Base-by-base conservation (phyloP, 768 basidiomycete genomes). In the Kwoniella europaea region DNA sequence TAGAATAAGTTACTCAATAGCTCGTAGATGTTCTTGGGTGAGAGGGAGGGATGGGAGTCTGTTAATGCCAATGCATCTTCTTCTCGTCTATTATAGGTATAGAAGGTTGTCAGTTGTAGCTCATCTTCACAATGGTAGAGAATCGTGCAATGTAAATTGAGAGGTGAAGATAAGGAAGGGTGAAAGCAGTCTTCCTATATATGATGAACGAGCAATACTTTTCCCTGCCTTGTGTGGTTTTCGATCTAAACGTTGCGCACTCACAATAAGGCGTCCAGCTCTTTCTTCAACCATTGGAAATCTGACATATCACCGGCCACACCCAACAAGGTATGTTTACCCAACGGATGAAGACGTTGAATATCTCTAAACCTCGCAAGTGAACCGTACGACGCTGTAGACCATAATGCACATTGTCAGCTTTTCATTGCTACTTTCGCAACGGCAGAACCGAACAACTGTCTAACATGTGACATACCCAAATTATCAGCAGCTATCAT, bases 401-500 rank as follows among this genome's bases (percentile, higher is more conserved):
- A 55, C 22, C 44, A 43, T 41, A 43, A 42, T 50, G 54, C 35
- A n/a, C 53, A 46, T 27, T 12, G 44, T 65, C 50, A 68, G 59
- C 65, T 67, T 24, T n/a, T 44, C 5, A n/a, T 15, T 0, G 27
- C n/a, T 2, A 41, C 3, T 12, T 29, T 10, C 54, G 0, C 16
- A 18, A 24, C n/a, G n/a, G n/a, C n/a, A n/a, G n/a, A n/a, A n/a
- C n/a, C n/a, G n/a, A n/a, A n/a, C n/a, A n/a, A n/a, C n/a, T n/a
- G n/a, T n/a, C n/a, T n/a, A n/a, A n/a, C n/a, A n/a, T n/a, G 29
- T 29, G 20, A 73, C 88, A 66, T 72, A 95, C 95, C 95, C 62
- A 98, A 91, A 79, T 91, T 98, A 86, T 99, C 97, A 46, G 97
- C 94, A 41, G 97, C 94, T 87, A 99, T 90, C 92, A 99, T 96